Conservation (phyloP, 257 asterid species). For the Lycium barbarum region DNA sequence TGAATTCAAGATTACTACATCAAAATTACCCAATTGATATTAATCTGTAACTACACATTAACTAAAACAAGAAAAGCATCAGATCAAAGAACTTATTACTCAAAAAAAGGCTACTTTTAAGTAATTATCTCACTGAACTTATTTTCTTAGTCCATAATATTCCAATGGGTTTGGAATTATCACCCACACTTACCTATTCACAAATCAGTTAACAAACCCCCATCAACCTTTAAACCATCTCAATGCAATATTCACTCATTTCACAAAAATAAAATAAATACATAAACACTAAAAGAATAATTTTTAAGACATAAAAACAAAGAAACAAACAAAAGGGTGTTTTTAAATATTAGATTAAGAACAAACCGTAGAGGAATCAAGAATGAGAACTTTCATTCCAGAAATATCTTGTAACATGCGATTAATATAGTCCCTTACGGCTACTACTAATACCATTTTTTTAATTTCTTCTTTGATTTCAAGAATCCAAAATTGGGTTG, state of each 20-base stretch:
- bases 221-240: neutral
- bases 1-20: neutral
- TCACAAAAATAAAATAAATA: neutral
- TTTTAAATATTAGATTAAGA: no score
- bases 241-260: neutral
- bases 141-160: no score
- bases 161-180: neutral
- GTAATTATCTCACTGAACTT: no score
- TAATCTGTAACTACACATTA: neutral
- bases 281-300: neutral
- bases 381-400: conserved; percentile 97
- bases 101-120: no score
- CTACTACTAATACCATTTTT: conserved; percentile 71
- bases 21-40: neutral
- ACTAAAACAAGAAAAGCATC: no score
- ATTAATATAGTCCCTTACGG: conserved; percentile 81
- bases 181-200: neutral
- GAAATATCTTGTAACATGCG: conserved; percentile 92
- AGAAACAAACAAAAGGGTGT: no score
- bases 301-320: no score
- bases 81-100: no score
- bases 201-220: neutral
- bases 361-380: conserved; percentile 80
- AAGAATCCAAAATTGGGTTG: neutral
- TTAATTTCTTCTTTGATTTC: neutral